phyloP scores from a whole-genome alignment of 768 basidiomycete species.

The Cantharellus anzutake region DNA sequence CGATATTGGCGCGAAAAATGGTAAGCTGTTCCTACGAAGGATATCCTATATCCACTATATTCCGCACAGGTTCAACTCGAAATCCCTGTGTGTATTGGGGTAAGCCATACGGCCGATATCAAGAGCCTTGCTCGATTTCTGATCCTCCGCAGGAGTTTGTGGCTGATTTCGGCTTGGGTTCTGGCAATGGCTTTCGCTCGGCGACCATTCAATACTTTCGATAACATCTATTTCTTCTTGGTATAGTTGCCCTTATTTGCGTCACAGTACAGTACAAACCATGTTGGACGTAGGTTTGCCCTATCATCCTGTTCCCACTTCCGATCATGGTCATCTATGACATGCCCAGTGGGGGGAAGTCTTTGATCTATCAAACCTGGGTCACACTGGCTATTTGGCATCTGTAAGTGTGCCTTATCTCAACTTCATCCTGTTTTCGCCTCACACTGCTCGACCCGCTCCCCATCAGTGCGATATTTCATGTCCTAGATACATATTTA shows the following conservation, averaged over 20 bases:
- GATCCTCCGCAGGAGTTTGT: not conserved
- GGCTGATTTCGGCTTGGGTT: not conserved
- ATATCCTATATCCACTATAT: not conserved
- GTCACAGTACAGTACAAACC: not conserved
- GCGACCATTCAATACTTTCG: conserved; percentile 6
- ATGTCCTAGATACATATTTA: conserved; percentile 6
- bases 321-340: conserved; percentile 18
- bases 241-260: conserved; percentile 1
- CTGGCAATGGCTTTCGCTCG: conserved; percentile 7
- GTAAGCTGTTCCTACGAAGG: not conserved
- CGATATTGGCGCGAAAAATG: not conserved
- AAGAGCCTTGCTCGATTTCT: not conserved
- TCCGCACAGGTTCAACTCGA: not conserved
- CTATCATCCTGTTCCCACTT: conserved; percentile 13
- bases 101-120: not conserved
- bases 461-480: not conserved
- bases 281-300: not conserved
- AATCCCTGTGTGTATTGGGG: not conserved
- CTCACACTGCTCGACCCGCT: not conserved
- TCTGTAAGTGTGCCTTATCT: conserved; percentile 8
- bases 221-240: conserved; percentile 8
- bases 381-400: conserved; percentile 14
- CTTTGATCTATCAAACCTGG: conserved; percentile 16
- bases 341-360: conserved; percentile 12
- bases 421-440: not conserved